Base-by-base conservation (phyloP, 176 grass and related monocot genomes). In the Coix lacrymajobi region DNA sequence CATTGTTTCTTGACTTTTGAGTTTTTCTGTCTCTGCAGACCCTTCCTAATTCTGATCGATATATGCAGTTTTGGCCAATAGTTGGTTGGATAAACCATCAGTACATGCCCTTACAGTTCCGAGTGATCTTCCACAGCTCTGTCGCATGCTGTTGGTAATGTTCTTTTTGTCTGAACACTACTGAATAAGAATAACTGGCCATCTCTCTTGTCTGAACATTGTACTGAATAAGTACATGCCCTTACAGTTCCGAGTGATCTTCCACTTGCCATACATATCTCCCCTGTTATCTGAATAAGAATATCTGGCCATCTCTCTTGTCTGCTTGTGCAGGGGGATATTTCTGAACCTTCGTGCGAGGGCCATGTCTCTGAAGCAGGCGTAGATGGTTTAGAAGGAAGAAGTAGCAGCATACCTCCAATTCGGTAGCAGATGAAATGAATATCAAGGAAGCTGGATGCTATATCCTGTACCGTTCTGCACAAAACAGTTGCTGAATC, bases 291-390 rank as follows among this genome's bases (percentile, higher is more conserved):
- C 40, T 80, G 70, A 13, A n/a, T 25, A 58, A 77, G 70, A 13
- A n/a, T 25, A 58, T 36, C 17, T 52, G 17, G 2, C 17, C 52
- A 65, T 82, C 67, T 11, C 36, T 20, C 26, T 69, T 69, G 25
- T 46, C 20, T 17, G 8, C 32, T 37, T 14, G 17, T 56, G 28
- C 86, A 93, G 95, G 92, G 96, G 96, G 65, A 93, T 98, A 91
- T 98, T 98, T 90, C 81, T 98, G 40, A 98, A 95, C 79, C 92
- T 95, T 75, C 86, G 96, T 11, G 92, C 96, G 20, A 91, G 92
- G 81, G 83, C 95, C 1, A 69, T 84, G 81, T 82, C 92, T 80
- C 83, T 91, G 84, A 95, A 87, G 49, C 88, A 90, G 75, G 65
- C 79, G 8, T 94, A 89, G 88, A 58, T 46, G 12, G 29, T 82